Base-by-base conservation (phyloP, 352 stramenopile genomes). In the Globisporangium apiculatum region DNA sequence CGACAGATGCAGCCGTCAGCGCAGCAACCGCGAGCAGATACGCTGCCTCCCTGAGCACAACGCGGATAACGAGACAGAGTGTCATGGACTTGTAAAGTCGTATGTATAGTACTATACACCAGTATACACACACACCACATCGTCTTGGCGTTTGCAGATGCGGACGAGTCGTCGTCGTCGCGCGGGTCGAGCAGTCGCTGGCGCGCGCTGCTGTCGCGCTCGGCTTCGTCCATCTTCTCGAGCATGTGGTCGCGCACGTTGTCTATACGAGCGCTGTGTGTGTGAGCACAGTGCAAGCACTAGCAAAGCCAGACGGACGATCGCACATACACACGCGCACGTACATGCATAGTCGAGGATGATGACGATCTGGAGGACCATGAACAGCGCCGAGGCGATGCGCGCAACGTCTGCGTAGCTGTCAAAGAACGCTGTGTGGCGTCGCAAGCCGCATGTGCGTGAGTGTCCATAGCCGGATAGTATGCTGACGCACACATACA, bases 321-420 rank as follows among this genome's bases (percentile, higher is more conserved):
- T 31, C 24, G 24, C 24, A 31, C 24, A 31, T 31, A 31, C 24
- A 31, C 24, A 31, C 71, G 38, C 18, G 18, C 18, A 48, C 71
- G 38, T 68, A 89, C 82, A 89, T 3, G 69, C 73, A 35, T 71
- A 89, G 63, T 91, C 82, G 53, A 91, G 60, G 62, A 91, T 87
- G 65, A 91, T 91, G 65, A 89, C 60, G 60, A 91, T 86, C 67
- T 91, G 82, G 36, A 91, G 55, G 46, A 89, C 73, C 51, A 89
- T 79, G 57, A 91, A 91, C 10, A 74, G 60, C 1, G 73, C 72
- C 41, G 79, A 89, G 7, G 72, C 64, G 38, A 91, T 60, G 5
- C 79, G 79, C 6, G 79, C 77, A 36, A 91, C 53, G 49, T 77
- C 76, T 11, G 72, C 72, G 54, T 89, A 91, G 12, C 67, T 70